Conservation (phyloP, 2,329 filamentous ascomycete species). For the Ploettnerulaceae sp. region DNA sequence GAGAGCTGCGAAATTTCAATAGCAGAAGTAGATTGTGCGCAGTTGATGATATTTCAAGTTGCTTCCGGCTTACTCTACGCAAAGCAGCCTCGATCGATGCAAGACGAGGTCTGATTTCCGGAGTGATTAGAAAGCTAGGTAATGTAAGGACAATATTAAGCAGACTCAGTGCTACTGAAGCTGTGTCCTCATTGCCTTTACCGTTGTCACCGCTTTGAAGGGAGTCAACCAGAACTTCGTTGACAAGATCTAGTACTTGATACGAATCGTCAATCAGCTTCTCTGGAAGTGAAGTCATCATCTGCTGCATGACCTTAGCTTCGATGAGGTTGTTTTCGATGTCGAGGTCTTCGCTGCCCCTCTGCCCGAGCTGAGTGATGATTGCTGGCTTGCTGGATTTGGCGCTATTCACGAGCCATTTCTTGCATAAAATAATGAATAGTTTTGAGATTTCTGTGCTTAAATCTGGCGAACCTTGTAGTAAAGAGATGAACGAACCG, state of each 20-base stretch:
- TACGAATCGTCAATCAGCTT: slow-evolving; percentile 59
- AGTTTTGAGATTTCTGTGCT: slow-evolving; percentile 48
- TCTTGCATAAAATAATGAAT: slow-evolving; percentile 54
- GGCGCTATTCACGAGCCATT: slow-evolving; percentile 46
- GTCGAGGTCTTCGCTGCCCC: slow-evolving; percentile 34
- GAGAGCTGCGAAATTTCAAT: slow-evolving; percentile 50
- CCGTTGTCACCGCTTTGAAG: slow-evolving; percentile 37
- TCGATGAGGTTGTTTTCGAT: slow-evolving; percentile 48
- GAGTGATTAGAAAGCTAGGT: slow-evolving; percentile 48
- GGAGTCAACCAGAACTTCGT: slow-evolving; percentile 48
- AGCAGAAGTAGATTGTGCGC: slow-evolving; percentile 53
- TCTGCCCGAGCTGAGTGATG: slow-evolving; percentile 33
- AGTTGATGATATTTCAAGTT: slow-evolving; percentile 45
- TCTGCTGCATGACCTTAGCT: slow-evolving; percentile 57
- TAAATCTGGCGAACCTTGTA: slow-evolving; percentile 39
- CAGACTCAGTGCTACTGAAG: slow-evolving; percentile 53
- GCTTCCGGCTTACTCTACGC: slow-evolving; percentile 36
- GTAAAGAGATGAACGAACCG: slow-evolving; percentile 45
- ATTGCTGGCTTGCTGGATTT: slow-evolving; percentile 9
- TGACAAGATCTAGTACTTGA: slow-evolving; percentile 59
- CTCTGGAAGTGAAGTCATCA: slow-evolving; percentile 59
- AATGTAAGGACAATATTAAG: slow-evolving; percentile 56
- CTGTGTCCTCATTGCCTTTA: slow-evolving; percentile 43
- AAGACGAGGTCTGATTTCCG: slow-evolving; percentile 39
- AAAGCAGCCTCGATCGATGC: slow-evolving; percentile 46